Evolutionary conservation across 2,329 filamentous ascomycete species (phyloP).

Genomic region (Xylogone sp.): DNA sequence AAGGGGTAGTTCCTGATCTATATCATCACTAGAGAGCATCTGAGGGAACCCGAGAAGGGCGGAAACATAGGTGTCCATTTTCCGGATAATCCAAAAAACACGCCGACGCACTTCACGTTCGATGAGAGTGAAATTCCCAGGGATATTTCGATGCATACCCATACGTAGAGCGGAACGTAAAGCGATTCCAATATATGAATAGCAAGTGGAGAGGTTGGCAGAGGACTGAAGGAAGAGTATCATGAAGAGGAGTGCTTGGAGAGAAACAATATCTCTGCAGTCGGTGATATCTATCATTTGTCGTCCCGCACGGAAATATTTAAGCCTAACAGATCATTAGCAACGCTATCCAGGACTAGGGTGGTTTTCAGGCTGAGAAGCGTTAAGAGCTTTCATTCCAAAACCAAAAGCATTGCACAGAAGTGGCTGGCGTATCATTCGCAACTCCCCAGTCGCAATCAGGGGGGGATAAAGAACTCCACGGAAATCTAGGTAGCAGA

Average conservation of each 20-base stretch:
- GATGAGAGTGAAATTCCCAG: constrained; percentile 57
- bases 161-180: constrained; percentile 72
- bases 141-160: constrained; percentile 71
- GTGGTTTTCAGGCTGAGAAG: constrained; percentile 2
- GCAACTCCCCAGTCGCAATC: too few species aligned
- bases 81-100: constrained; percentile 64
- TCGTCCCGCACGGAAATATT: constrained; percentile 69
- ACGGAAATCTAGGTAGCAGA: too few species aligned
- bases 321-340: constrained; percentile 47
- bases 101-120: constrained; percentile 61
- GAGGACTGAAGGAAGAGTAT: constrained; percentile 78
- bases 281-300: constrained; percentile 63
- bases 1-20: constrained; percentile 62
- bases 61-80: constrained; percentile 68
- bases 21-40: constrained; percentile 59
- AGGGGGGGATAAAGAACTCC: too few species aligned
- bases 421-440: too few species aligned
- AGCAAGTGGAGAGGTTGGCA: constrained; percentile 74
- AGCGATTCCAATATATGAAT: constrained; percentile 76
- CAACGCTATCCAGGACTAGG: constrained; percentile 11
- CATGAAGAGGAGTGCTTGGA: constrained; percentile 76
- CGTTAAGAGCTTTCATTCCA: constrained; percentile 16
- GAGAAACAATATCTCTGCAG: constrained; percentile 68
- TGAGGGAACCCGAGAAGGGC: constrained; percentile 64
- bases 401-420: too few species aligned